These are phyloP conservation scores for Geotrichum reessii DNA, from an alignment of 1,139 yeast genomes.

Conservation along the genomic window DNA sequence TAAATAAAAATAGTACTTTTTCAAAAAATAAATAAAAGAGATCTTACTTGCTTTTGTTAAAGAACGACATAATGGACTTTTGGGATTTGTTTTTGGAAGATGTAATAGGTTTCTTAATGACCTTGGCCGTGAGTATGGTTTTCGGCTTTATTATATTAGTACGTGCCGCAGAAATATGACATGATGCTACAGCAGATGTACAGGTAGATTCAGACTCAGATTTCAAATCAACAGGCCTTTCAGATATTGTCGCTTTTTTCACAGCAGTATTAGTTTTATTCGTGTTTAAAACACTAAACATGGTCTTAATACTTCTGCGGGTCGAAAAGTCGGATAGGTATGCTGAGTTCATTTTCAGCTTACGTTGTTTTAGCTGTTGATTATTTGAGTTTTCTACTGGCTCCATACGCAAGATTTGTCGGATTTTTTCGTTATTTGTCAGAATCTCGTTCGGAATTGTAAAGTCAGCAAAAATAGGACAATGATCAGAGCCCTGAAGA, in stretches of 20 bases:
- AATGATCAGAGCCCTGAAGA: conserved; percentile 85
- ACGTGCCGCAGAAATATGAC: background rate
- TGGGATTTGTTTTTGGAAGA: background rate
- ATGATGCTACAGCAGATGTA: background rate
- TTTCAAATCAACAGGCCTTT: background rate
- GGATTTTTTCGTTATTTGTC: conserved; percentile 5
- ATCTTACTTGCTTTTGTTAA: background rate
- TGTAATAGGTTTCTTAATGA: background rate
- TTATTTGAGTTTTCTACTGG: background rate
- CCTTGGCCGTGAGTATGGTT: conserved; percentile 1
- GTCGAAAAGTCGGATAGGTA: conserved; percentile 21
- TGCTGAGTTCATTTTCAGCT: conserved; percentile 20
- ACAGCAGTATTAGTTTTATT: background rate
- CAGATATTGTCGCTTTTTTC: background rate
- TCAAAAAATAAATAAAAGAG: too few species aligned
- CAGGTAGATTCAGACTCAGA: background rate
- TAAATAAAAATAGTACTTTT: too few species aligned
- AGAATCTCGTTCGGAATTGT: conserved; percentile 15
- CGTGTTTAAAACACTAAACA: background rate
- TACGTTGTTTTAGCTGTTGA: conserved; percentile 1
- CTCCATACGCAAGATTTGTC: background rate
- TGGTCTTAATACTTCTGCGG: conserved; percentile 8
- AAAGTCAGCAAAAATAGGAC: conserved; percentile 79
- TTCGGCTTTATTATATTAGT: background rate
- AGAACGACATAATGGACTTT: conserved; percentile 13